A percentile compares a stretch with the other conserved stretches of the same genome.
Conservation (phyloP, 345 rosid genomes). For the Dovyalis caffra region DNA sequence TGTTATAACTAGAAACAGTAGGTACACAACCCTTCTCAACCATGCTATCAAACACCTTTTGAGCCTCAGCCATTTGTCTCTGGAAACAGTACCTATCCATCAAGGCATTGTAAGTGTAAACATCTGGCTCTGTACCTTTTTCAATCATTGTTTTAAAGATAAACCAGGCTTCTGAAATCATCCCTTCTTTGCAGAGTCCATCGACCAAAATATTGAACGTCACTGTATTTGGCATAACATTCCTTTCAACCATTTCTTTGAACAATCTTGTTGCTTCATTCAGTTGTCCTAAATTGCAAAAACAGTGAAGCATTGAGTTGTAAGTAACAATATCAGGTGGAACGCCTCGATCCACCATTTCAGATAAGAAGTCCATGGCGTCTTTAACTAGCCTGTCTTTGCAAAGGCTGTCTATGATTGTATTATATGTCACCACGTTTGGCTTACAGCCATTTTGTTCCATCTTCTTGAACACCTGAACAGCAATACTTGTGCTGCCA, state of each 20-base stretch:
- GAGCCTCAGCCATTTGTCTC: not conserved
- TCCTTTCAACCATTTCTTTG: not conserved
- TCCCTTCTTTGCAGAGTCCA: not conserved
- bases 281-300: not conserved
- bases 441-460: not conserved
- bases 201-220: not conserved
- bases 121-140: not conserved
- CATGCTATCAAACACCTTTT: not conserved
- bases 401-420: not conserved
- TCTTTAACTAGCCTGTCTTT: not conserved
- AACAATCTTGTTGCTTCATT: not conserved
- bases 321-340: not conserved
- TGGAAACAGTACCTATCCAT: not conserved
- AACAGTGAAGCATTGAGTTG: not conserved
- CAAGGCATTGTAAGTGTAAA: not conserved
- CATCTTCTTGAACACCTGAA: not conserved
- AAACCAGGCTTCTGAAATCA: not conserved
- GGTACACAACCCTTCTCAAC: not conserved
- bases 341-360: not conserved
- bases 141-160: not conserved
- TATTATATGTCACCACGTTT: not conserved
- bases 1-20: not conserved
- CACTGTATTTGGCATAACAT: not conserved
- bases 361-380: not conserved
- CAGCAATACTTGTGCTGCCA: not conserved